These are phyloP conservation scores for Pythium sukuiense DNA, from an alignment of 352 stramenopile genomes.

Conservation along the genomic window DNA sequence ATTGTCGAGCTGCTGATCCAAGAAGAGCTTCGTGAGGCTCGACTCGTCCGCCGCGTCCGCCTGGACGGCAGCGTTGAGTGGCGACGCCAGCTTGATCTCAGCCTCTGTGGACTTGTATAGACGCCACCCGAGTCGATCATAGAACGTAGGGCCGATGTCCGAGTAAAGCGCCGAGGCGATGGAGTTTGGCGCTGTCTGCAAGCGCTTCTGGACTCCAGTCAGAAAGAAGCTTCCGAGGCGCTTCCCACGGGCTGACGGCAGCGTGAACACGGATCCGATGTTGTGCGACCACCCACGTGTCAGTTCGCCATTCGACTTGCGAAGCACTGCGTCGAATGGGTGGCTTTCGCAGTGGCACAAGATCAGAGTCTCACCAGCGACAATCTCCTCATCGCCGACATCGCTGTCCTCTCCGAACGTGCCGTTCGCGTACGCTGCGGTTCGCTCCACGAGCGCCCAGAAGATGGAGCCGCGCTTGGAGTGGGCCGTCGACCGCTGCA, in stretches of 20 bases:
- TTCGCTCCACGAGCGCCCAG: conserved; percentile 57
- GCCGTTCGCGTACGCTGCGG: background rate
- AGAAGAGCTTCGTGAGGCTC: conserved; percentile 21
- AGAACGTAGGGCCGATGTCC: conserved; percentile 67
- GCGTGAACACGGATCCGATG: conserved; percentile 69
- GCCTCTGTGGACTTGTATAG: conserved; percentile 49
- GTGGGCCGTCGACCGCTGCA: conserved; percentile 46
- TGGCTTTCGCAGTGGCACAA: conserved; percentile 67
- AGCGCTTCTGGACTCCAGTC: conserved; percentile 32
- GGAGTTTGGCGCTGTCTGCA: conserved; percentile 41
- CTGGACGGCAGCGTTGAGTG: background rate
- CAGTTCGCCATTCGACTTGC: conserved; percentile 43
- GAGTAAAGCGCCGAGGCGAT: conserved; percentile 56
- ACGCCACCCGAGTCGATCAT: conserved; percentile 60
- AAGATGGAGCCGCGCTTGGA: conserved; percentile 57
- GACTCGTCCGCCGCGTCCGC: background rate
- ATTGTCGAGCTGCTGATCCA: conserved; percentile 45
- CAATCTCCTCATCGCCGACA: conserved; percentile 24
- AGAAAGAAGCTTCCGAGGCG: conserved; percentile 59
- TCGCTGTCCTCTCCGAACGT: conserved; percentile 21
- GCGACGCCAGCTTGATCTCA: conserved; percentile 29
- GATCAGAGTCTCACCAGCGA: conserved; percentile 31
- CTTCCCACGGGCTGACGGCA: conserved; percentile 42
- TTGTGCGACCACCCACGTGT: conserved; percentile 52
- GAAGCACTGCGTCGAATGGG: conserved; percentile 55